phyloP scores from a whole-genome alignment of 2,329 filamentous ascomycete species.

The Phaeosphaeriaceae sp. region DNA sequence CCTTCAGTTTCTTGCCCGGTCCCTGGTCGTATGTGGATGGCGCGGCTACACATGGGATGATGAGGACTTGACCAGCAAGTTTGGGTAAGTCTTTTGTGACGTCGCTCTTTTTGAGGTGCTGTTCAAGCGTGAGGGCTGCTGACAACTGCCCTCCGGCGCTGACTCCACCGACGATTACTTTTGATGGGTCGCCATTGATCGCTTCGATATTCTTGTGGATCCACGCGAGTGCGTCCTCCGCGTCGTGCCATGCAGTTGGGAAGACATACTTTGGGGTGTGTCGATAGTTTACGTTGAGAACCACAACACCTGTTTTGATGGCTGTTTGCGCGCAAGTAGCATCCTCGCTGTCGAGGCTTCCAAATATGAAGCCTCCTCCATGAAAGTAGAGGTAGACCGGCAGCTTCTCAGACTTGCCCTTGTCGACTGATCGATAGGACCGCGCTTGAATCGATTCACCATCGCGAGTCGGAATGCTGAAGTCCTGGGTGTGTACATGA shows the following conservation, averaged over 20 bases:
- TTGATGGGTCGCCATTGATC: conserved; percentile 49
- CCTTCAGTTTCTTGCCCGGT: conserved; percentile 47
- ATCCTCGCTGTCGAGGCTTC: conserved; percentile 62
- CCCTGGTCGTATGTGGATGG: conserved; percentile 46
- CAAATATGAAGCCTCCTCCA: conserved; percentile 65
- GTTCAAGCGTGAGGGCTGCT: conserved; percentile 52
- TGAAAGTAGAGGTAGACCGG: conserved; percentile 60
- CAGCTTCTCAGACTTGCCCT: conserved; percentile 44
- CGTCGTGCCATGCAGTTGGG: conserved; percentile 62
- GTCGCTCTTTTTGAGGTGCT: conserved; percentile 52
- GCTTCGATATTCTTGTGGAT: conserved; percentile 53
- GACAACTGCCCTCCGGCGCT: conserved; percentile 61
- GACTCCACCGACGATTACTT: conserved; percentile 59
- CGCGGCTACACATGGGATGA: conserved; percentile 48
- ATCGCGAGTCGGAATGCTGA: conserved; percentile 54
- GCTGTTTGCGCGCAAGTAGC: conserved; percentile 59
- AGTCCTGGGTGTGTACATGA: conserved; percentile 27
- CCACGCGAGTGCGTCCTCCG: conserved; percentile 64
- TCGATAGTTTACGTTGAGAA: conserved; percentile 65
- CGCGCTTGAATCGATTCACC: conserved; percentile 54
- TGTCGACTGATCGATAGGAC: conserved; percentile 53
- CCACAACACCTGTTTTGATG: conserved; percentile 50
- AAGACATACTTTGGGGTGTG: conserved; percentile 63
- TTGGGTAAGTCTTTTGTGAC: conserved; percentile 31
- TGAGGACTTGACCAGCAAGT: conserved; percentile 58